phyloP scores from a whole-genome alignment of 1,284 basidiomycete species.

The Cryptococcus sp. region DNA sequence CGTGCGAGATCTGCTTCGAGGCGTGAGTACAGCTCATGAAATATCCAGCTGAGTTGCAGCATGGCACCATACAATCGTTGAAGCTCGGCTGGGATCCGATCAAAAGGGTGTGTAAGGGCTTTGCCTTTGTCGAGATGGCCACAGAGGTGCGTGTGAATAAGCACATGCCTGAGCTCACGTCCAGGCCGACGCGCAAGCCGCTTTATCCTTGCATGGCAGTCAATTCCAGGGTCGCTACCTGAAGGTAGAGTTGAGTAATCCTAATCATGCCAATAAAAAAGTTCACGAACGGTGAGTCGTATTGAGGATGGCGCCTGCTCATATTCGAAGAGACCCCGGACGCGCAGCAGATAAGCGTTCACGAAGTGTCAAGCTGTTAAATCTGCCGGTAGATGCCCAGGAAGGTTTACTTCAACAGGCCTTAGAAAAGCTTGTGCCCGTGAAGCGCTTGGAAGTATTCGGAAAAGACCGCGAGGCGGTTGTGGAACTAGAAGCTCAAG shows the following conservation, averaged over 20 bases:
- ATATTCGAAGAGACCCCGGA: conserved; percentile 10
- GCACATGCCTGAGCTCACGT: conserved; percentile 44
- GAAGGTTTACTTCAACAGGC: conserved; percentile 86
- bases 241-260: conserved; percentile 44
- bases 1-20: conserved; percentile 73
- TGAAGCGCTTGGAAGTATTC: conserved; percentile 77
- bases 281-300: conserved; percentile 21
- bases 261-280: conserved; percentile 37
- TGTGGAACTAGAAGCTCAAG: conserved; percentile 70
- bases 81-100: conserved; percentile 73
- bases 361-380: conserved; percentile 68
- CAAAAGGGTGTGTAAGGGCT: conserved; percentile 71
- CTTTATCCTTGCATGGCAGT: conserved; percentile 76
- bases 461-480: conserved; percentile 67
- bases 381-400: conserved; percentile 71
- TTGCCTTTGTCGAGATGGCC: conserved; percentile 91
- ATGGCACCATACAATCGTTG: conserved; percentile 76
- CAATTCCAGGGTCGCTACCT: conserved; percentile 58
- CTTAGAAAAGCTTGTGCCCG: conserved; percentile 71
- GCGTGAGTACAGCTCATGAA: conserved; percentile 61
- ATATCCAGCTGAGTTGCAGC: conserved; percentile 57
- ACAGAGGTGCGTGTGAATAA: conserved; percentile 61
- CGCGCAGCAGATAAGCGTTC: conserved; percentile 58
- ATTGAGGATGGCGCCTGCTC: background rate
- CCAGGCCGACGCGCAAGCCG: conserved; percentile 66